A percentile compares a stretch with the other conserved stretches of the same genome.
phyloP scores from a whole-genome alignment of 2,329 filamentous ascomycete genomes.

The Verticillium albo-atrum region DNA sequence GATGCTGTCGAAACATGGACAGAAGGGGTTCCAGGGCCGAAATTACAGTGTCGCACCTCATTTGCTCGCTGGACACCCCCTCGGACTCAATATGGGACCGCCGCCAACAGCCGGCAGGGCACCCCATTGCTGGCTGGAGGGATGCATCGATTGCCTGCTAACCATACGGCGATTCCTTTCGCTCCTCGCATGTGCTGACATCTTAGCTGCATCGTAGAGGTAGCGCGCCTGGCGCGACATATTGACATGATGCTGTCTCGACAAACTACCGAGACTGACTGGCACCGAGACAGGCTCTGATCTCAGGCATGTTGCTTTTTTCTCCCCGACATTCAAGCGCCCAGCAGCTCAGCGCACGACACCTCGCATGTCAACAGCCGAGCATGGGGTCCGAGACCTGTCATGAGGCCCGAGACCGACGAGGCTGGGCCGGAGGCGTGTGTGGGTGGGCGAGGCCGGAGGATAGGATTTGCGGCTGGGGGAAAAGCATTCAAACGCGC shows the following conservation, averaged over 20 bases:
- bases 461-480: not conserved
- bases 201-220: not conserved
- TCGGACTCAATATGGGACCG: not conserved
- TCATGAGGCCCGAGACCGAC: not conserved
- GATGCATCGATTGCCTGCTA: not conserved
- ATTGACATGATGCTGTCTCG: not conserved
- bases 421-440: not conserved
- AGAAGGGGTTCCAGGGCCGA: not conserved
- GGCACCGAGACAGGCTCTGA: not conserved
- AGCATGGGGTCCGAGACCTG: not conserved
- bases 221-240: not conserved
- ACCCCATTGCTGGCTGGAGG: not conserved
- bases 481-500: not conserved
- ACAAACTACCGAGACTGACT: not conserved
- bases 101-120: not conserved
- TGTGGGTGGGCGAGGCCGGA: not conserved
- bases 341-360: not conserved
- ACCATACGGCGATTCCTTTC: not conserved
- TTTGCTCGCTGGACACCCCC: not conserved
- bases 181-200: not conserved
- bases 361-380: not conserved
- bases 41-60: not conserved
- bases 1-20: not conserved
- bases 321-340: not conserved
- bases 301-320: not conserved